Conservation (phyloP, 2,329 filamentous ascomycete species). For the Talaromyces sp. region DNA sequence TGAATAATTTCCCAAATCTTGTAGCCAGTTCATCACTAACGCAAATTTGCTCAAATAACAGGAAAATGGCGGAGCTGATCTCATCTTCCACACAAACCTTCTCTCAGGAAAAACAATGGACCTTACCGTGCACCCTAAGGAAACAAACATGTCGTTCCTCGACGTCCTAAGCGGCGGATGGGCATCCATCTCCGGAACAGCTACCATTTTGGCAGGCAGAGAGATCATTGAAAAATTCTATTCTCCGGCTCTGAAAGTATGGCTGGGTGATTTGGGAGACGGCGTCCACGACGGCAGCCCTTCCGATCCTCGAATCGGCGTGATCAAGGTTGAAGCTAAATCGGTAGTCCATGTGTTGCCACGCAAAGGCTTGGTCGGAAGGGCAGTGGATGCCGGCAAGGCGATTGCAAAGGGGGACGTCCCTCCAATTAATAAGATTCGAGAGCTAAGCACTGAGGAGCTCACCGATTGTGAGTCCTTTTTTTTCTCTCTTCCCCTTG, state of each 20-base stretch:
- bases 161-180: constrained; percentile 69
- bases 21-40: background rate
- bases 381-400: constrained; percentile 68
- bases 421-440: constrained; percentile 68
- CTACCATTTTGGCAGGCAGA: constrained; percentile 66
- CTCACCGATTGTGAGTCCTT: constrained; percentile 52
- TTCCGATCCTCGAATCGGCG: constrained; percentile 73
- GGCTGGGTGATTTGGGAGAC: constrained; percentile 81
- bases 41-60: constrained; percentile 28
- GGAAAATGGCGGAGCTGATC: constrained; percentile 74
- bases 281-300: constrained; percentile 77
- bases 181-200: constrained; percentile 77
- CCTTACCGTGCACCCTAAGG: constrained; percentile 63
- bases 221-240: constrained; percentile 70
- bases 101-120: constrained; percentile 86
- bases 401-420: constrained; percentile 68
- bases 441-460: constrained; percentile 66
- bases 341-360: constrained; percentile 69
- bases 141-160: constrained; percentile 77
- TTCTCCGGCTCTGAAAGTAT: constrained; percentile 68
- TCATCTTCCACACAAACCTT: constrained; percentile 89
- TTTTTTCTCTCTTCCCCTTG: background rate
- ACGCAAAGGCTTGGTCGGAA: constrained; percentile 59
- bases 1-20: constrained; percentile 33
- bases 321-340: constrained; percentile 71